Evolutionary conservation across 176 grass and related monocot species (phyloP).

Genomic region (Panicum miliaceum): DNA sequence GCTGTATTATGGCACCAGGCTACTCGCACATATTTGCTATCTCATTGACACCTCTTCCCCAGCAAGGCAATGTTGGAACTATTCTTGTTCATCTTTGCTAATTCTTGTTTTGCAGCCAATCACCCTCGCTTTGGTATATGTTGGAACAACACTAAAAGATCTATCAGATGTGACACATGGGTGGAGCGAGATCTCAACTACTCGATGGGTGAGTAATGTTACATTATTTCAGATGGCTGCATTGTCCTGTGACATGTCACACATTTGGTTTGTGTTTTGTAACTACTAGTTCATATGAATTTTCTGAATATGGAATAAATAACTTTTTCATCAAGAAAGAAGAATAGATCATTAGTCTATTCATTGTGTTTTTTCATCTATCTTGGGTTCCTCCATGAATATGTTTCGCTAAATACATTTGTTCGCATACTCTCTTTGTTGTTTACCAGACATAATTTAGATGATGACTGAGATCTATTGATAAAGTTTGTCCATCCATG

Average conservation of each 20-base stretch:
- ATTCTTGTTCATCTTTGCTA: slow-evolving; percentile 26
- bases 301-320: slow-evolving; percentile 12
- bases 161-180: slow-evolving; percentile 98
- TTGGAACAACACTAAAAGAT: slow-evolving; percentile 98
- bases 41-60: not conserved
- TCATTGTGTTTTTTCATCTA: not conserved
- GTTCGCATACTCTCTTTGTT: not conserved
- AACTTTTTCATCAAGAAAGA: slow-evolving; percentile 21
- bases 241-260: slow-evolving; percentile 12
- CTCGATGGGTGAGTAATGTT: slow-evolving; percentile 77
- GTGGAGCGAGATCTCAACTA: slow-evolving; percentile 90
- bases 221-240: slow-evolving; percentile 26
- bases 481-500: not conserved
- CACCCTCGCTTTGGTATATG: slow-evolving; percentile 89
- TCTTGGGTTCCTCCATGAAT: slow-evolving; percentile 3
- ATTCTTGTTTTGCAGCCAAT: slow-evolving; percentile 74
- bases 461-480: not conserved
- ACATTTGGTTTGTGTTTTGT: slow-evolving; percentile 6
- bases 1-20: not conserved
- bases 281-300: not conserved
- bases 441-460: slow-evolving; percentile 8
- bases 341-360: not conserved
- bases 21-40: not conserved
- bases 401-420: not conserved
- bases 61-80: not conserved